phyloP scores from a whole-genome alignment of 331 rosid genomes.

The Cydonia oblonga region DNA sequence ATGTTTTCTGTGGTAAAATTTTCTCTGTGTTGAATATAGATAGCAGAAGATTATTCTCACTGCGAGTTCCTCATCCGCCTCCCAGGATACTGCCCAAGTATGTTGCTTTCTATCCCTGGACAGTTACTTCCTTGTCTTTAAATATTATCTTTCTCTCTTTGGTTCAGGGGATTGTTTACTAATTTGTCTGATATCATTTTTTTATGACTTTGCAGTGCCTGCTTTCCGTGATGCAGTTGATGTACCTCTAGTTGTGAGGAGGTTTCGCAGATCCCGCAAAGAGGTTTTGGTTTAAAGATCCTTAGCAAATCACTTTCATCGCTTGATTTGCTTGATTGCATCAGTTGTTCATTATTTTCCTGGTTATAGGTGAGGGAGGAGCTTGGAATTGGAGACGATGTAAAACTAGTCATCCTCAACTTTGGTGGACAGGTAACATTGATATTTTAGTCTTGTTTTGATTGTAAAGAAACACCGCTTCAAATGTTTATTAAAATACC shows the following conservation, averaged over 20 bases:
- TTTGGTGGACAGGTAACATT: slow-evolving; percentile 86
- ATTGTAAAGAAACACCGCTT: no score
- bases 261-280: slow-evolving; percentile 70
- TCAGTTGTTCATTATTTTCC: slow-evolving; percentile 8
- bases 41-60: slow-evolving; percentile 96
- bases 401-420: slow-evolving; percentile 79
- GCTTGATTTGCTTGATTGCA: slow-evolving; percentile 9
- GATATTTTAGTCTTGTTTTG: not conserved
- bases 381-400: slow-evolving; percentile 53
- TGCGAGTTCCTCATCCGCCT: slow-evolving; percentile 92
- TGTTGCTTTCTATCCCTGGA: slow-evolving; percentile 11
- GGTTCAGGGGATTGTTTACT: not conserved
- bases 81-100: slow-evolving; percentile 98
- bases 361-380: slow-evolving; percentile 69
- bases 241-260: slow-evolving; percentile 91
- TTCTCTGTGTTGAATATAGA: slow-evolving; percentile 36
- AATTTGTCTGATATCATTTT: not conserved
- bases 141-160: not conserved
- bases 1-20: not conserved
- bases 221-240: slow-evolving; percentile 91
- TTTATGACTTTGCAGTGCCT: slow-evolving; percentile 54
- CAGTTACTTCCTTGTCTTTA: not conserved
- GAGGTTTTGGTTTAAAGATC: slow-evolving; percentile 51
- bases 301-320: slow-evolving; percentile 3
- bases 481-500: no score